Base-by-base conservation (phyloP, 2,329 filamentous ascomycete genomes). In the Penicillium rolfsii region DNA sequence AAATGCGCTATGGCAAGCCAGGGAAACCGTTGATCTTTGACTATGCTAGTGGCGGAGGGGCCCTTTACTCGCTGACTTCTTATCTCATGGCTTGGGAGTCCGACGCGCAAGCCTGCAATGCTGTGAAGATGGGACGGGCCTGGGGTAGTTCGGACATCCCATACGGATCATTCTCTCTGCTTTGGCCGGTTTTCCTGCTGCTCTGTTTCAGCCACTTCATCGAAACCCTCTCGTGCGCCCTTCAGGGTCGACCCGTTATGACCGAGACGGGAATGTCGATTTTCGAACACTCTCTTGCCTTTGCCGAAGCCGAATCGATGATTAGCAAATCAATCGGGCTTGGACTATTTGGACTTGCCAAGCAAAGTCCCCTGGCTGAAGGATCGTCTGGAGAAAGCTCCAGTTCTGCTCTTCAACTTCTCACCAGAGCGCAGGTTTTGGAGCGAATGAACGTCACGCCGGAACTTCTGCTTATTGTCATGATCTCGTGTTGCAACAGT, bases 251-350 rank as follows among this genome's bases (percentile, higher is more conserved):
- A 2, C 85, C 87, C 2, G 85, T 91, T 0, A 86, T 90, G 64
- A 89, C 91, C 0, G 95, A 98, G 77, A 96, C 92, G 1, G 93
- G 93, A 19, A 97, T 98, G 91, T 97, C 93, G 0, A 85, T 97
- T 2, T 97, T 98, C 70, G 95, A 99, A 74, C 93, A 97, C 72
- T 97, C 93, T 0, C 82, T 99, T 8, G 94, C 94, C 2, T 99
- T 98, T 78, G 92, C 94, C 11, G 95, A 99, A 76, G 94, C 94
- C 8, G 95, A 99, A 74, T 89, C 91, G 33, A 90, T 93, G 65
- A 88, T 97, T 49, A 89, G 88, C 68, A 91, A 89, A 66, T 90
- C 93, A 54, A 84, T 97, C 14, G 89, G 89, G 12, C 86, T 93
- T 75, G 87, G 89, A 0, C 70, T 87, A 0, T 89, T 91, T 70